A percentile compares a stretch with the other conserved stretches of the same genome.
Conservation (phyloP, 129 eudicot genomes). For the Scalesia atractyloides region DNA sequence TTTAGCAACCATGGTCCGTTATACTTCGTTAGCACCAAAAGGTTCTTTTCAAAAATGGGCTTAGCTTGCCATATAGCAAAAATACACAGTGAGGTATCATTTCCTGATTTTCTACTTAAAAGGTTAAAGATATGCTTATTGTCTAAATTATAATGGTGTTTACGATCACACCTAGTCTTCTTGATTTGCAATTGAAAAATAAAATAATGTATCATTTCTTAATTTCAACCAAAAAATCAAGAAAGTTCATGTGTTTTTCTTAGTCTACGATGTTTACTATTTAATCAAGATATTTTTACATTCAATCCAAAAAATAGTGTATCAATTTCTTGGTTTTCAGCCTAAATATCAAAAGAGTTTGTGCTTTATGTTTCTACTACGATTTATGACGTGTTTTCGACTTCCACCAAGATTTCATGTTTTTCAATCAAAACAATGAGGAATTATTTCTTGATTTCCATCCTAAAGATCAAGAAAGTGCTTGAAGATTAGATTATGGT, state of each 20-base stretch:
- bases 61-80: slow-evolving; percentile 97
- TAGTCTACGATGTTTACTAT: neutral
- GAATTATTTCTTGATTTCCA: no score
- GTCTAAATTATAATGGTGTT: neutral
- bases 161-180: neutral
- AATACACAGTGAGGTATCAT: slow-evolving; percentile 90
- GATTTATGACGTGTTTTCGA: no score
- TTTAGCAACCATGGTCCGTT: slow-evolving; percentile 97
- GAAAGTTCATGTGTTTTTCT: neutral
- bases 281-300: neutral
- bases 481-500: no score
- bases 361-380: no score
- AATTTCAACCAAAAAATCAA: slow-evolving; percentile 5
- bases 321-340: no score
- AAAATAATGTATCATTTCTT: neutral
- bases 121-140: neutral
- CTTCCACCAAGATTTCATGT: no score
- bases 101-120: slow-evolving; percentile 14
- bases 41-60: slow-evolving; percentile 93
- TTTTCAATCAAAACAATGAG: no score
- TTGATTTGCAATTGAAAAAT: neutral
- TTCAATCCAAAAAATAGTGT: neutral
- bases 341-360: no score
- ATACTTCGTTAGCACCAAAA: slow-evolving; percentile 87
- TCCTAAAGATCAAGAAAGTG: no score